phyloP scores from a whole-genome alignment of 176 grass and related monocot species.

The bread wheat (Triticum aestivum) region IWGSC_CS_RefSeq_v2.1 NC_057809.1:119519109-119519608 shows the following conservation, averaged over 20 bases:
- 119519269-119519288: conserved; percentile 78
- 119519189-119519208: conserved; percentile 5
- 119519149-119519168: neutral
- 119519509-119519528: conserved; percentile 58
- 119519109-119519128: neutral
- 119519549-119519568: conserved; percentile 85
- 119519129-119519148: conserved; percentile 5
- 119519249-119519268: neutral
- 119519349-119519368: neutral
- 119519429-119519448: conserved; percentile 67
- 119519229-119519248: conserved; percentile 31
- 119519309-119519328: neutral
- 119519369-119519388: neutral
- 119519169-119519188: neutral
- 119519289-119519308: conserved; percentile 43
- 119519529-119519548: conserved; percentile 90
- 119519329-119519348: conserved; percentile 30
- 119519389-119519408: conserved; percentile 47
- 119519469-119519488: conserved; percentile 69
- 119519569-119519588: conserved; percentile 24
- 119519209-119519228: neutral
- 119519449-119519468: conserved; percentile 52
- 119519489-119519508: conserved; percentile 32
- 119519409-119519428: conserved; percentile 78
- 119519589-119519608: conserved; percentile 88